Percentiles rank a stretch among this genome's conserved stretches.
Evolutionary conservation across 805 yeast genomes (phyloP).

Genomic region (Alloascoidea hylecoeti): DNA sequence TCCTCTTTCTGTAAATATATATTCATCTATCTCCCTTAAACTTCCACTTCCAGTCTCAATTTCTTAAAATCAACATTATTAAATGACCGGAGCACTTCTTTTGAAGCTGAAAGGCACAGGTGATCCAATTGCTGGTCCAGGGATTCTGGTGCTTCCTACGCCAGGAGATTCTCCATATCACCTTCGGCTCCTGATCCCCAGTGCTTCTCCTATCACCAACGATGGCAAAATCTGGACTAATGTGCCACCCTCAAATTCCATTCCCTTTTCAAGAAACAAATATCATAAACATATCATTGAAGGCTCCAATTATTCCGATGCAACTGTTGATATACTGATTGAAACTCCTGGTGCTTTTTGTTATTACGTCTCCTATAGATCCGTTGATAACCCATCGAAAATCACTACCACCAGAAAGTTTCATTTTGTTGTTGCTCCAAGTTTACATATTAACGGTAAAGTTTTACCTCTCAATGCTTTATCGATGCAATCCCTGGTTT

Average conservation of each 20-base stretch:
- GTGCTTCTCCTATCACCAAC: conserved; percentile 61
- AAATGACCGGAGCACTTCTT: background rate
- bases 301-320: background rate
- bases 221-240: conserved; percentile 66
- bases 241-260: conserved; percentile 33
- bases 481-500: conserved; percentile 71
- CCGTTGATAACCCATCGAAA: conserved; percentile 16
- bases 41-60: background rate
- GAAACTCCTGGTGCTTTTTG: conserved; percentile 68
- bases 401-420: conserved; percentile 39
- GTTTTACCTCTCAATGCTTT: conserved; percentile 64
- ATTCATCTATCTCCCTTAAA: background rate
- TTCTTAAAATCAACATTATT: too few relatives aligned
- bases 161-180: conserved; percentile 16
- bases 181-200: conserved; percentile 52
- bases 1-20: too few relatives aligned
- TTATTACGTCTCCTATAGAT: conserved; percentile 50
- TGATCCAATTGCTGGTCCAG: conserved; percentile 24
- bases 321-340: conserved; percentile 39
- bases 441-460: conserved; percentile 37
- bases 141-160: conserved; percentile 2
- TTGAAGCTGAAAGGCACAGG: conserved; percentile 15
- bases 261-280: conserved; percentile 38
- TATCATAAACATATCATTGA: conserved; percentile 35
- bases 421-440: conserved; percentile 69